Conservation (phyloP, 1,284 basidiomycete species). For the Sanguinoderma infundibulare region DNA sequence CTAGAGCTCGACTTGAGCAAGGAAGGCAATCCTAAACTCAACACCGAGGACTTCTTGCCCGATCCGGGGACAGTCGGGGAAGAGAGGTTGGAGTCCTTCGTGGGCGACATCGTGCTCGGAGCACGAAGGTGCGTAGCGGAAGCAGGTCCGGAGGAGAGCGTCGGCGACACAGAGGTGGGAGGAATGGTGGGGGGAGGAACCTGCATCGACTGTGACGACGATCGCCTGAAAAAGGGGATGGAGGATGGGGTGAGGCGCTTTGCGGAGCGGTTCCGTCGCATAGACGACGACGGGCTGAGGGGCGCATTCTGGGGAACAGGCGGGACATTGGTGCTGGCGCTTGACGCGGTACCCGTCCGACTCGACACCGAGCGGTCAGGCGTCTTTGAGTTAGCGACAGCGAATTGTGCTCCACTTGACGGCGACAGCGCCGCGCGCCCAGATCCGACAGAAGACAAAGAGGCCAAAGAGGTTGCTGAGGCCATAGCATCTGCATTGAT, state of each 20-base stretch:
- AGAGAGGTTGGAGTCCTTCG: slow-evolving; percentile 49
- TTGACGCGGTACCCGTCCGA: slow-evolving; percentile 73
- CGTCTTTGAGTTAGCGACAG: slow-evolving; percentile 44
- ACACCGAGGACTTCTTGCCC: slow-evolving; percentile 75
- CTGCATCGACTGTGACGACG: slow-evolving; percentile 88
- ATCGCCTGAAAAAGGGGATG: slow-evolving; percentile 94
- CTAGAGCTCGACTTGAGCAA: slow-evolving; percentile 86
- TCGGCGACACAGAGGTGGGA: slow-evolving; percentile 51
- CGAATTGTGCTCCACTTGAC: slow-evolving; percentile 31
- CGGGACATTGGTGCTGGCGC: slow-evolving; percentile 66
- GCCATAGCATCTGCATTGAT: slow-evolving; percentile 74
- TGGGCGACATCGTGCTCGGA: slow-evolving; percentile 52
- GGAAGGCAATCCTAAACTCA: slow-evolving; percentile 78
- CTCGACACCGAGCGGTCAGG: slow-evolving; percentile 63
- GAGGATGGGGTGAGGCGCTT: slow-evolving; percentile 91
- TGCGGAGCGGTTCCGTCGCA: slow-evolving; percentile 70
- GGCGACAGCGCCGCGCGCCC: slow-evolving; percentile 50
- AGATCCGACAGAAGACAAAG: slow-evolving; percentile 74
- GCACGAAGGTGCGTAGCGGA: slow-evolving; percentile 43
- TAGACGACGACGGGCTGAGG: slow-evolving; percentile 69
- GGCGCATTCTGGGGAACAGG: slow-evolving; percentile 56
- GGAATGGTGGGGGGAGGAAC: slow-evolving; percentile 33
- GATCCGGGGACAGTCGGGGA: slow-evolving; percentile 61
- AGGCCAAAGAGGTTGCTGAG: slow-evolving; percentile 74
- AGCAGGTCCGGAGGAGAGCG: slow-evolving; percentile 47